phyloP scores from a whole-genome alignment of 768 basidiomycete genomes.

The Tremella yokohamensis region DNA sequence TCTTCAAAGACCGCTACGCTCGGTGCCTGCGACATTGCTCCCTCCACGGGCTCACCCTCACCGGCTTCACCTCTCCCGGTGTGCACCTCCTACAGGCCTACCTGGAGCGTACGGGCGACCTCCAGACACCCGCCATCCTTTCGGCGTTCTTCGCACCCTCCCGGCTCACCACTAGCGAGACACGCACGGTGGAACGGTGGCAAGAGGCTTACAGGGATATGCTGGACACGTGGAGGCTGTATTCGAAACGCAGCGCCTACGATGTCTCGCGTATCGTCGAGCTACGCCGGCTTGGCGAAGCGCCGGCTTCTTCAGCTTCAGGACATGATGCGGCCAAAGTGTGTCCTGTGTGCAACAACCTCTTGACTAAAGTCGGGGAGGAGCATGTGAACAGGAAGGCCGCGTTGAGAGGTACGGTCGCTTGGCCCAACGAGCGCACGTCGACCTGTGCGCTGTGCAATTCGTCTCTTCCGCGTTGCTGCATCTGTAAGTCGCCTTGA shows the following conservation, averaged over 20 bases:
- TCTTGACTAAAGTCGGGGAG: conserved; percentile 17
- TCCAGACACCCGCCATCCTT: conserved; percentile 45
- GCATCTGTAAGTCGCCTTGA: conserved; percentile 26
- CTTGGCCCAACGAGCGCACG: conserved; percentile 39
- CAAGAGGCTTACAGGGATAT: conserved; percentile 44
- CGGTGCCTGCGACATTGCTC: conserved; percentile 20
- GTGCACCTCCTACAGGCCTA: conserved; percentile 34
- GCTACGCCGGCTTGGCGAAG: conserved; percentile 21
- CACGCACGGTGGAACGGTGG: conserved; percentile 34
- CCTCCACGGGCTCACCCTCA: conserved; percentile 32
- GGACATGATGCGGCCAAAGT: conserved; percentile 17
- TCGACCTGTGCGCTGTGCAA: conserved; percentile 33
- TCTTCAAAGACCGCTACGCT: conserved; percentile 32
- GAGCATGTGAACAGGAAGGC: conserved; percentile 35
- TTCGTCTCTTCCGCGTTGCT: conserved; percentile 37
- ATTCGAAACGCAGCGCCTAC: conserved; percentile 32
- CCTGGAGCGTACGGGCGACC: conserved; percentile 40
- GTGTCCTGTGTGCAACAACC: conserved; percentile 44
- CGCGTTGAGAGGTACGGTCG: conserved; percentile 24
- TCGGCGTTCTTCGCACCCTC: conserved; percentile 27
- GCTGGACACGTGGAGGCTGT: conserved; percentile 46
- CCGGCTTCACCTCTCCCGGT: conserved; percentile 35
- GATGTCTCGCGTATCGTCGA: conserved; percentile 33
- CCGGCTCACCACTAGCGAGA: conserved; percentile 13
- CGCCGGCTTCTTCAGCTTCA: neutral